A percentile compares a stretch with the other conserved stretches of the same genome.
These are phyloP conservation scores for Grosmannia penicillata DNA, from an alignment of 2,329 filamentous ascomycete genomes.

Conservation along the genomic window DNA sequence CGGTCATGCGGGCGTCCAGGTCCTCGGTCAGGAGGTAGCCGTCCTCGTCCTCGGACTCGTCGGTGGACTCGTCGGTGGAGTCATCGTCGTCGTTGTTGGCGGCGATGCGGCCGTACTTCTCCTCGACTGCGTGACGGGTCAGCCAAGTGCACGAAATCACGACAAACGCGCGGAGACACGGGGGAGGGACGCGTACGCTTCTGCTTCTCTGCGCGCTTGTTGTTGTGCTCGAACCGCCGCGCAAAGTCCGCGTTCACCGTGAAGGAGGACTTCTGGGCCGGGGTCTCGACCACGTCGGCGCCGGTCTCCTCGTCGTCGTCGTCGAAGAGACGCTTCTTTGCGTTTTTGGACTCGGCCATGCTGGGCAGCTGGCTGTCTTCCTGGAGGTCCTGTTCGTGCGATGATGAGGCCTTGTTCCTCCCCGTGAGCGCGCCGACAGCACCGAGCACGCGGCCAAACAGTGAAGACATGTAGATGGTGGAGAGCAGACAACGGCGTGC, in stretches of 20 bases:
- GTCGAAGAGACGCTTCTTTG: constrained; percentile 37
- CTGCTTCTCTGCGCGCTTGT: constrained; percentile 81
- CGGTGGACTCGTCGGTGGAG: constrained; percentile 46
- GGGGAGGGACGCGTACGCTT: constrained; percentile 31
- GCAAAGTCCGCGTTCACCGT: constrained; percentile 89
- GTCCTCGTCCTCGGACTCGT: constrained; percentile 80
- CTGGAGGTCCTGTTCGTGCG: background rate
- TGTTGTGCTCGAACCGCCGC: constrained; percentile 85
- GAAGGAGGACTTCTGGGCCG: constrained; percentile 28
- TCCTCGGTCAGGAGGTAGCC: constrained; percentile 75
- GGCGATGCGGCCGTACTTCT: constrained; percentile 51
- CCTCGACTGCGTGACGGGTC: constrained; percentile 51
- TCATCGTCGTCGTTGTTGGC: constrained; percentile 34
- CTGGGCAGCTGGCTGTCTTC: background rate
- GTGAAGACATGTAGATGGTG: constrained; percentile 1
- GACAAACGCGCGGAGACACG: too few relatives aligned
- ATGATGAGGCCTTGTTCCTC: background rate
- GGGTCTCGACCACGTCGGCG: constrained; percentile 18
- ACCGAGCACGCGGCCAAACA: background rate
- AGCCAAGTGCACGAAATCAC: too few relatives aligned
- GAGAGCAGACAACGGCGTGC: too few relatives aligned
- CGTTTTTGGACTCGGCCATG: background rate
- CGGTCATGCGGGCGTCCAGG: constrained; percentile 75
- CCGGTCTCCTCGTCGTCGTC: constrained; percentile 31
- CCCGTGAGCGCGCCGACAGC: background rate